Evolutionary conservation across 306 rosid species (phyloP).

Genomic region (Oemleria cerasiformis): DNA sequence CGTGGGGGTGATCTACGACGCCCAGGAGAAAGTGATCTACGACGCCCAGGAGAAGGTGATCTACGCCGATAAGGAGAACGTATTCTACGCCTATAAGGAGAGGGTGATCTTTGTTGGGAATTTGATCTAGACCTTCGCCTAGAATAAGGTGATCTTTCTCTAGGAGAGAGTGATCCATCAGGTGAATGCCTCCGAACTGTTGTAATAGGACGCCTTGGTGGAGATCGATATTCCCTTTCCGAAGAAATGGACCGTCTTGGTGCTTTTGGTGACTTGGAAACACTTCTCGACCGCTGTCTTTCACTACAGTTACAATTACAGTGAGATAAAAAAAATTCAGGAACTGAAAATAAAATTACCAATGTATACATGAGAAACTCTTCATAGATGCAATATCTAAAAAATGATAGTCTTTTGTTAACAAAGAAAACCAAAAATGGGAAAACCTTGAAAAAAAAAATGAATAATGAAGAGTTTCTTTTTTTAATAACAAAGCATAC

Average conservation of each 20-base stretch:
- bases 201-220: conserved; percentile 45
- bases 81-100: conserved; percentile 24
- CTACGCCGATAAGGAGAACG: conserved; percentile 24
- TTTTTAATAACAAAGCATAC: conserved; percentile 30
- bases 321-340: conserved; percentile 10
- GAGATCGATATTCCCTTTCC: conserved; percentile 45
- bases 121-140: conserved; percentile 32
- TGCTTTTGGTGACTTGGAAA: conserved; percentile 57
- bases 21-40: conserved; percentile 16
- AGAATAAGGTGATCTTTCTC: conserved; percentile 21
- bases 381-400: neutral
- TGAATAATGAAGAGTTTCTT: neutral
- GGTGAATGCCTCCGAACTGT: conserved; percentile 54
- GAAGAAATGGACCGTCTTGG: conserved; percentile 49
- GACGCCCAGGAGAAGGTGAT: conserved; percentile 12
- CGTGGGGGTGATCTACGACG: conserved; percentile 40
- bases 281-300: conserved; percentile 51
- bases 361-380: conserved; percentile 1
- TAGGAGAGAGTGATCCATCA: conserved; percentile 39
- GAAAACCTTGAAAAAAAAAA: neutral
- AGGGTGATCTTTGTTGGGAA: conserved; percentile 27
- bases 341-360: conserved; percentile 17
- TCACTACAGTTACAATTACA: conserved; percentile 29
- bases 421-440: neutral
- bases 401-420: neutral